A percentile compares a stretch with the other conserved stretches of the same genome.
phyloP scores from a whole-genome alignment of 495 filamentous ascomycete species.

The Daldinia bambusicola region DNA sequence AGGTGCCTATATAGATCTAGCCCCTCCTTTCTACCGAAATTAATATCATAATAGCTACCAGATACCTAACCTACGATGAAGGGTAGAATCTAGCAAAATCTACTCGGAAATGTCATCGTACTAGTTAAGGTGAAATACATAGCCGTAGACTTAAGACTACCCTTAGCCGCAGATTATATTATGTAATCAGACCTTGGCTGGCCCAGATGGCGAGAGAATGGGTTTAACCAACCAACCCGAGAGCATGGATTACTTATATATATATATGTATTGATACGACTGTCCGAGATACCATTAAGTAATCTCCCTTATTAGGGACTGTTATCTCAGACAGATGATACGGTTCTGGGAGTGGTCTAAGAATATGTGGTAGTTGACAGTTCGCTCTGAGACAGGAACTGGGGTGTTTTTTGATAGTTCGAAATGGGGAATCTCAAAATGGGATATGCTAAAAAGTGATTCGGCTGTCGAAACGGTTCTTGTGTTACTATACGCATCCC shows the following conservation, averaged over 20 bases:
- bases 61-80: too few relatives aligned
- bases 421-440: neutral
- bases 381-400: slow-evolving; percentile 3
- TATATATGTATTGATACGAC: too few relatives aligned
- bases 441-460: neutral
- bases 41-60: neutral
- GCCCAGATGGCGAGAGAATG: too few relatives aligned
- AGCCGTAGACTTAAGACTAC: too few relatives aligned
- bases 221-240: too few relatives aligned
- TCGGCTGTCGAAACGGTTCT: slow-evolving; percentile 33
- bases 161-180: too few relatives aligned
- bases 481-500: slow-evolving; percentile 12
- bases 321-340: neutral
- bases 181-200: too few relatives aligned
- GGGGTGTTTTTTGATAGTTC: neutral
- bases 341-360: neutral
- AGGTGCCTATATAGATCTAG: neutral
- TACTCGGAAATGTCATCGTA: too few relatives aligned
- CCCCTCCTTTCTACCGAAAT: neutral
- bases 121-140: too few relatives aligned
- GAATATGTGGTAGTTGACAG: neutral
- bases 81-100: too few relatives aligned
- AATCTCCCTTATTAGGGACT: neutral
- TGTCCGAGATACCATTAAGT: neutral
- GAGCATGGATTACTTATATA: too few relatives aligned